These are phyloP conservation scores for Neofusicoccum ribis DNA, from an alignment of 2,329 filamentous ascomycete genomes.

Conservation along the genomic window DNA sequence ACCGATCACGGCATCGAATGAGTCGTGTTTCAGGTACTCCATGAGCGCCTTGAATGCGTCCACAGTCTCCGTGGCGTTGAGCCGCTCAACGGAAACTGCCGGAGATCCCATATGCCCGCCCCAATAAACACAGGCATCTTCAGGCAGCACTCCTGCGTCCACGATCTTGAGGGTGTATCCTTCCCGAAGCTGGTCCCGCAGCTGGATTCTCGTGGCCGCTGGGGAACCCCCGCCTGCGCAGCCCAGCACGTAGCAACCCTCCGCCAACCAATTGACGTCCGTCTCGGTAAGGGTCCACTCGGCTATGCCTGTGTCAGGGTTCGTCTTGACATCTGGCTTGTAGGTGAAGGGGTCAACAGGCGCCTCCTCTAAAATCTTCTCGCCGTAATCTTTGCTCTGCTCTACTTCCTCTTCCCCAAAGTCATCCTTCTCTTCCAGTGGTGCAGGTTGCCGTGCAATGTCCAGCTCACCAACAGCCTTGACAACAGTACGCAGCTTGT, in stretches of 20 bases:
- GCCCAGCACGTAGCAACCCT: constrained; percentile 51
- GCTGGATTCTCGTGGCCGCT: constrained; percentile 45
- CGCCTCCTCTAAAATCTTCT: constrained; percentile 7
- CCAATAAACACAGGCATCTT: constrained; percentile 47
- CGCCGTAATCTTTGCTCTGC: background rate
- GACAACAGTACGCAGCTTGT: constrained; percentile 54
- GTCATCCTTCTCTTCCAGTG: constrained; percentile 15
- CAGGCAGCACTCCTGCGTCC: constrained; percentile 45
- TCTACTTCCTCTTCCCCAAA: constrained; percentile 18
- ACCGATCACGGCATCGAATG: constrained; percentile 38
- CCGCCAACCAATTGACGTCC: constrained; percentile 48
- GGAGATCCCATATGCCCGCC: constrained; percentile 48
- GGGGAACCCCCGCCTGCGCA: constrained; percentile 52
- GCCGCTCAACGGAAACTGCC: constrained; percentile 45
- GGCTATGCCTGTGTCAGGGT: constrained; percentile 18
- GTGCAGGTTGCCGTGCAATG: constrained; percentile 30
- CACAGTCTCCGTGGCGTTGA: constrained; percentile 42
- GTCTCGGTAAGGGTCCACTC: constrained; percentile 48
- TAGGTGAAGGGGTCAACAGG: constrained; percentile 38
- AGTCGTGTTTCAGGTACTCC: constrained; percentile 32
- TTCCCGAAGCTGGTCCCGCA: constrained; percentile 41
- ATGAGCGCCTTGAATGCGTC: constrained; percentile 42
- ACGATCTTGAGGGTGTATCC: constrained; percentile 44
- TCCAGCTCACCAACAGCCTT: constrained; percentile 57
- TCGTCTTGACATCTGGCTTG: constrained; percentile 41